phyloP scores from a whole-genome alignment of 106 monocot genomes.

The Posidonia australis region DNA sequence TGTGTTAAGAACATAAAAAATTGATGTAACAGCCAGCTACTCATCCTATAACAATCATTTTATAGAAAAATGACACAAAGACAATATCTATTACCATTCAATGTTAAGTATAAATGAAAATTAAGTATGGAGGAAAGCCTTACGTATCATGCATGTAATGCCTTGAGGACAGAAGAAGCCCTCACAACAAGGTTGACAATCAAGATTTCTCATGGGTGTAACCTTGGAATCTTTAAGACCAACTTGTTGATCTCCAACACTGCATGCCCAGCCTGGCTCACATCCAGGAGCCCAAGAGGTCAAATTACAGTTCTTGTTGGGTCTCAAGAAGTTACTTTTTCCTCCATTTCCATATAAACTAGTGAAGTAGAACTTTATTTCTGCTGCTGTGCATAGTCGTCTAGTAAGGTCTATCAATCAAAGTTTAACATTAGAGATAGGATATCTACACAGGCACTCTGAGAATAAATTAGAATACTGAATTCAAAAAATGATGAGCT shows the following conservation, averaged over 20 bases:
- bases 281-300: conserved; percentile 73
- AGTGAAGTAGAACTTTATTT: conserved; percentile 79
- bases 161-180: conserved; percentile 76
- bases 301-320: conserved; percentile 80
- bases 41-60: no score
- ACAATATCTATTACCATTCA: not conserved
- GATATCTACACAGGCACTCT: no score
- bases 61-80: not conserved
- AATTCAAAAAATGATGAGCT: no score
- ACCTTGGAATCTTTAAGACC: conserved; percentile 40
- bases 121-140: conserved; percentile 13
- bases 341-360: conserved; percentile 27
- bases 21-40: no score
- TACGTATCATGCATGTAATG: conserved; percentile 80
- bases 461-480: no score
- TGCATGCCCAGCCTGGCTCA: conserved; percentile 93
- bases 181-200: conserved; percentile 52
- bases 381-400: conserved; percentile 78
- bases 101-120: no score
- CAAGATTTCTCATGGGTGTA: conserved; percentile 36
- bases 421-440: no score
- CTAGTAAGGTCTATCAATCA: conserved; percentile 42
- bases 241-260: conserved; percentile 30
- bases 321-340: conserved; percentile 40
- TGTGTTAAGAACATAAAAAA: no score